phyloP scores from a whole-genome alignment of 1,139 yeast genomes.

The Scheffersomyces segobiensis region DNA sequence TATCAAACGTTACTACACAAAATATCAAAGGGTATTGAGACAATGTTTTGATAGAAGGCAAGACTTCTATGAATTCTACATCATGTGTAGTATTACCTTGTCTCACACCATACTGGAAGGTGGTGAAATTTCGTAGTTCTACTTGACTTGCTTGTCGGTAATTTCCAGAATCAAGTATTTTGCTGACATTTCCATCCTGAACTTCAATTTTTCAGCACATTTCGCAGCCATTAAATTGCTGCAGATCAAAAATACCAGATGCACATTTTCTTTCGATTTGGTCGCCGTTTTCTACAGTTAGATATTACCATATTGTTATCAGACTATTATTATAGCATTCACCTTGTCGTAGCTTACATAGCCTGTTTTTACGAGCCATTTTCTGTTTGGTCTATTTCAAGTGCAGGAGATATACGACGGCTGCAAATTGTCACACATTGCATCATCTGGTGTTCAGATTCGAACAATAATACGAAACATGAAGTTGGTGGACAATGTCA shows the following conservation, averaged over 20 bases:
- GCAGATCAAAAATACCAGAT: not conserved
- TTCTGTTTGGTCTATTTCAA: not conserved
- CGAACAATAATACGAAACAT: not conserved
- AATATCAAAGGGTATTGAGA: not conserved
- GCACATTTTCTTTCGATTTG: not conserved
- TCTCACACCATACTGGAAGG: too few relatives aligned
- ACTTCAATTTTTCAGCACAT: not conserved
- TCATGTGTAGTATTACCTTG: conserved; percentile 2
- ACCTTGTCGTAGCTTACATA: not conserved
- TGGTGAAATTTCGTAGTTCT: too few relatives aligned
- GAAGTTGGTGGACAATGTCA: not conserved
- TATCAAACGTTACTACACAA: not conserved
- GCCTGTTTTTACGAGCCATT: not conserved
- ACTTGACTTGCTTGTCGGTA: too few relatives aligned
- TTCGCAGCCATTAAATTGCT: not conserved
- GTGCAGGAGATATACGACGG: not conserved
- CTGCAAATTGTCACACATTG: not conserved
- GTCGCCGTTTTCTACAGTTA: not conserved
- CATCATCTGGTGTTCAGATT: not conserved
- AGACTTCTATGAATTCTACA: conserved; percentile 3
- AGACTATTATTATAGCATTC: not conserved
- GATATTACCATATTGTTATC: not conserved
- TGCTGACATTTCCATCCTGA: not conserved
- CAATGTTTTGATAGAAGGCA: conserved; percentile 2
- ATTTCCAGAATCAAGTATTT: not conserved